Conservation (phyloP, 495 filamentous ascomycete genomes). For the Parathielavia hyrcaniae region DNA sequence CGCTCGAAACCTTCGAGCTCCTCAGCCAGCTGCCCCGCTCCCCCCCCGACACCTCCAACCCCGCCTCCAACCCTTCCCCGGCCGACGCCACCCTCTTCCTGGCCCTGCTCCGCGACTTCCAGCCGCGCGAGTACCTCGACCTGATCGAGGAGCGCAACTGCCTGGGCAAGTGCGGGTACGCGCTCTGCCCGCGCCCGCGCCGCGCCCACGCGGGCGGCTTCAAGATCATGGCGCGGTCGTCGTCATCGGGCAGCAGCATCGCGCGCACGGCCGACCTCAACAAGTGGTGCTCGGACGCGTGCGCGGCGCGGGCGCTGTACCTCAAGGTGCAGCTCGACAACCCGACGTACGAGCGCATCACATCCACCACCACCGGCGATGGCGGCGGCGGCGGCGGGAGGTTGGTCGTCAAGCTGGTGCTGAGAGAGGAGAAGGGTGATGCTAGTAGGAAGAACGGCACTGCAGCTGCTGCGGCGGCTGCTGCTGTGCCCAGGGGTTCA, state of each 20-base stretch:
- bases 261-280: conserved; percentile 61
- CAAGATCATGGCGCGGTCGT: conserved; percentile 7
- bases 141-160: conserved; percentile 82
- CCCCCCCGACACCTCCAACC: conserved; percentile 51
- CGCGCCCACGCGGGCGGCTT: conserved; percentile 18
- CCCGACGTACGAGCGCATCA: conserved; percentile 23
- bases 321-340: conserved; percentile 73
- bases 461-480: background rate
- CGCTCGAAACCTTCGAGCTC: conserved; percentile 54
- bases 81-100: conserved; percentile 55
- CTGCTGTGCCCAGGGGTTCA: background rate
- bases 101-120: conserved; percentile 58
- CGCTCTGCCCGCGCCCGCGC: conserved; percentile 51
- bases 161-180: conserved; percentile 71
- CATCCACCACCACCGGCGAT: no score
- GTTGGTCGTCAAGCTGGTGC: conserved; percentile 37
- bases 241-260: conserved; percentile 21
- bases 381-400: conserved; percentile 15
- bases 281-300: conserved; percentile 80
- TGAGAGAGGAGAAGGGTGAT: conserved; percentile 33
- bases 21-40: conserved; percentile 62
- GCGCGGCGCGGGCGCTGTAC: conserved; percentile 71
- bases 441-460: conserved; percentile 7
- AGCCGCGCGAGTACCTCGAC: conserved; percentile 78
- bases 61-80: conserved; percentile 52